Conservation (phyloP, 176 grass and related monocot species). For the Poa pratensis region DNA sequence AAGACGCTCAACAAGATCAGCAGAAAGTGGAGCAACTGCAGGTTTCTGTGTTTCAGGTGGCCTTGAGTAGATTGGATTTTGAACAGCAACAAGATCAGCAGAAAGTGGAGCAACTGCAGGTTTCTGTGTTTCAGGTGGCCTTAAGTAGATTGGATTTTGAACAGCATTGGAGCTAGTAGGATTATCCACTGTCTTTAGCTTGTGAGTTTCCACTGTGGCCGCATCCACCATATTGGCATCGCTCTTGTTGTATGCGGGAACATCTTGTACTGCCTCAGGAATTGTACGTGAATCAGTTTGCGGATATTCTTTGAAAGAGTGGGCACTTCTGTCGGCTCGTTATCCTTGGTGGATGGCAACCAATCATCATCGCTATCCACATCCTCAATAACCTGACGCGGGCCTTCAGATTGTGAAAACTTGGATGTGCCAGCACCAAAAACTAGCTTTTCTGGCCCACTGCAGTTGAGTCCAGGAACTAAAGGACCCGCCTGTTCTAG, state of each 20-base stretch:
- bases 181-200: conserved; percentile 32
- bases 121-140: conserved; percentile 23
- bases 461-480: conserved; percentile 34
- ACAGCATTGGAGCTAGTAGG: conserved; percentile 18
- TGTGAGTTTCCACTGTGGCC: conserved; percentile 25
- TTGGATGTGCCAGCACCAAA: conserved; percentile 25
- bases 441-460: conserved; percentile 31
- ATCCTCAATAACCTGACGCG: conserved; percentile 38
- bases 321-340: conserved; percentile 45
- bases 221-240: conserved; percentile 50
- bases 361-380: conserved; percentile 61
- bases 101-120: neutral
- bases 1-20: conserved; percentile 17
- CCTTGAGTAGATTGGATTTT: neutral
- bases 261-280: conserved; percentile 27
- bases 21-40: neutral
- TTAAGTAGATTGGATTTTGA: neutral
- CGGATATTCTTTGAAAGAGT: conserved; percentile 37
- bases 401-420: conserved; percentile 26
- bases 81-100: conserved; percentile 8
- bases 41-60: conserved; percentile 25
- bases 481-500: conserved; percentile 45
- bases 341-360: conserved; percentile 52
- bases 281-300: conserved; percentile 23
- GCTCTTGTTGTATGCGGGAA: neutral